These are phyloP conservation scores for Metschnikowia drakensbergensis DNA, from an alignment of 805 yeast species.

Conservation along the genomic window DNA sequence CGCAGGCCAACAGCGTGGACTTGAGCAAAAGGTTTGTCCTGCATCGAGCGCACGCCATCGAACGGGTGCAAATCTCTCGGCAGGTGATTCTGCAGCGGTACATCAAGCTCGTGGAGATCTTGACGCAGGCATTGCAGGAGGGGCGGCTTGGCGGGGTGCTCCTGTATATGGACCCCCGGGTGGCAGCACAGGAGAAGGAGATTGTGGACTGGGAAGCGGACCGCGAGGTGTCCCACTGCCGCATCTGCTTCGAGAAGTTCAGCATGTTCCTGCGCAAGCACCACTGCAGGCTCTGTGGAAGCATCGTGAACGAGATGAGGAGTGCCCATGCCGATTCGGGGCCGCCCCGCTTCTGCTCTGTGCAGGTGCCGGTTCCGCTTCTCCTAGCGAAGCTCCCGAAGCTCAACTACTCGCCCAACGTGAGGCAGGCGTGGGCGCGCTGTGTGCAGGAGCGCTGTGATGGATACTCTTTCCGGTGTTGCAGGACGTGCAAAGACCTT, in stretches of 20 bases:
- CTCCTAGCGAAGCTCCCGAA: conserved; percentile 36
- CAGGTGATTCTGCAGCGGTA: conserved; percentile 58
- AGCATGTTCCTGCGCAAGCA: conserved; percentile 65
- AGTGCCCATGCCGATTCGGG: conserved; percentile 22
- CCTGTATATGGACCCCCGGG: conserved; percentile 1
- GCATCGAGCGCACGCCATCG: conserved; percentile 42
- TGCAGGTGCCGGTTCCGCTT: conserved; percentile 54
- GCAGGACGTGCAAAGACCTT: conserved; percentile 62
- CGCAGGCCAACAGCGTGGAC: conserved; percentile 36
- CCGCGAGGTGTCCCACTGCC: conserved; percentile 48
- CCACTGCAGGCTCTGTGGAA: conserved; percentile 89
- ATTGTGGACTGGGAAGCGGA: conserved; percentile 56
- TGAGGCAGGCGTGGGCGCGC: conserved; percentile 16
- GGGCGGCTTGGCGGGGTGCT: neutral
- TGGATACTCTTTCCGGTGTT: conserved; percentile 48
- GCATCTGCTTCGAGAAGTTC: conserved; percentile 59
- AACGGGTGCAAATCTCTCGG: conserved; percentile 49
- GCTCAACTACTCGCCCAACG: conserved; percentile 31
- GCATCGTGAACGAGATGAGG: conserved; percentile 67
- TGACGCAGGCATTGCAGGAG: conserved; percentile 6
- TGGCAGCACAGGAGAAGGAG: conserved; percentile 17
- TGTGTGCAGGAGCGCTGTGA: neutral
- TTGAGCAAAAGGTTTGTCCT: conserved; percentile 39
- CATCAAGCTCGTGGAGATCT: conserved; percentile 39
- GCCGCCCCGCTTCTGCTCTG: conserved; percentile 52